A percentile compares a stretch with the other conserved stretches of the same genome.
Conservation (phyloP, 202 grass and related monocot genomes). For the Dendrocalamus latiflorus region DNA sequence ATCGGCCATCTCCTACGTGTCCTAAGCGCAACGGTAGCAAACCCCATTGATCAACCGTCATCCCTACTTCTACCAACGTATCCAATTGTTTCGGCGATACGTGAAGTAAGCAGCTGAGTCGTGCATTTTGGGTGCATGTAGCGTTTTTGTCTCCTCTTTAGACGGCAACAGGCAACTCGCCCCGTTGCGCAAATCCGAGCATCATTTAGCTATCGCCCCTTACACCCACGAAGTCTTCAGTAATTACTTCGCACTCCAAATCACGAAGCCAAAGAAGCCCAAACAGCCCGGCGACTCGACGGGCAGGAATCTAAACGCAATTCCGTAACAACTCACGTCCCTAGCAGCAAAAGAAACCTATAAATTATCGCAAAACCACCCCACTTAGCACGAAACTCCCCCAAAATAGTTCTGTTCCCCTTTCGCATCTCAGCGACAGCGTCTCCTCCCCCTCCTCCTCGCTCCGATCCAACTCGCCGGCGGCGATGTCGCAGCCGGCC, state of each 20-base stretch:
- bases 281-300: not conserved
- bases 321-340: fast-evolving
- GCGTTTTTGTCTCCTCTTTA: too few relatives aligned
- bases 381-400: not conserved
- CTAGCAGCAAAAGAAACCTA: not conserved
- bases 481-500: conserved; percentile 73
- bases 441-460: not conserved
- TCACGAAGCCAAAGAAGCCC: not conserved
- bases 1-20: too few relatives aligned
- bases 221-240: not conserved
- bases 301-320: not conserved
- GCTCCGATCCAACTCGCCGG: conserved; percentile 37
- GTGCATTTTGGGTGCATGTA: too few relatives aligned
- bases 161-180: too few relatives aligned
- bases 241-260: not conserved
- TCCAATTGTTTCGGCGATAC: too few relatives aligned
- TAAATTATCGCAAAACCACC: conserved; percentile 11
- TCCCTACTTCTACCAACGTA: too few relatives aligned
- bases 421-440: conserved; percentile 42
- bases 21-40: too few relatives aligned
- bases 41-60: too few relatives aligned
- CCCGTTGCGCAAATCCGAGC: too few relatives aligned
- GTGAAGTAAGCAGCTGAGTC: too few relatives aligned
- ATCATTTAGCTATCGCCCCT: too few relatives aligned
- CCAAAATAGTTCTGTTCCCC: not conserved